Evolutionary conservation across 495 filamentous ascomycete genomes (phyloP).

Genomic region (Penicillium simplicissimum): DNA sequence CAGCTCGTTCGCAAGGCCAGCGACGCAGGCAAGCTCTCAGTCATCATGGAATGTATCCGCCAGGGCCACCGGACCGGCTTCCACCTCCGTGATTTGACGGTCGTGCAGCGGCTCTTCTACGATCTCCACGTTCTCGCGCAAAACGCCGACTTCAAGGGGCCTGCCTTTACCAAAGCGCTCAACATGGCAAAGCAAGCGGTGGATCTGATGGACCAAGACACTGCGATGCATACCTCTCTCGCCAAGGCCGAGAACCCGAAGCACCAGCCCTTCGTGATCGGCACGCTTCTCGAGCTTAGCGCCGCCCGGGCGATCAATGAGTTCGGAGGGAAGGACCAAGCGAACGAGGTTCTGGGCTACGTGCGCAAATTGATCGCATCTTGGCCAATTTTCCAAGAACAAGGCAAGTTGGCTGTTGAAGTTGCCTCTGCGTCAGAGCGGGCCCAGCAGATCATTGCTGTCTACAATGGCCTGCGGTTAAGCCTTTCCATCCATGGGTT

Average conservation of each 20-base stretch:
- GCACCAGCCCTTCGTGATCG: constrained; percentile 42
- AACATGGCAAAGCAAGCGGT: constrained; percentile 50
- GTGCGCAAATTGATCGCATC: constrained; percentile 36
- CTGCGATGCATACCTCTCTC: constrained; percentile 26
- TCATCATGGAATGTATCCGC: constrained; percentile 56
- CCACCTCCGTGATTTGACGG: constrained; percentile 39
- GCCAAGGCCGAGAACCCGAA: constrained; percentile 32
- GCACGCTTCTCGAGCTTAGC: constrained; percentile 46
- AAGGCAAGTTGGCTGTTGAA: constrained; percentile 18
- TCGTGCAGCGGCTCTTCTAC: constrained; percentile 51
- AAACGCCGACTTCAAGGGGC: constrained; percentile 41
- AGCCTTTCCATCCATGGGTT: constrained; percentile 15
- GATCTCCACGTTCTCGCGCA: constrained; percentile 51
- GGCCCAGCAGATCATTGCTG: constrained; percentile 33
- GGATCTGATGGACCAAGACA: constrained; percentile 52
- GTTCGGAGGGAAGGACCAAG: constrained; percentile 31
- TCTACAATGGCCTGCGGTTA: constrained; percentile 37
- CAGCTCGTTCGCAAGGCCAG: constrained; percentile 46
- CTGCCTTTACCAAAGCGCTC: constrained; percentile 36
- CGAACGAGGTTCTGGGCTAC: constrained; percentile 39
- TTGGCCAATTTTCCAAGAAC: constrained; percentile 23
- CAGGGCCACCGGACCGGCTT: constrained; percentile 51
- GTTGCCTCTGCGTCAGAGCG: constrained; percentile 17
- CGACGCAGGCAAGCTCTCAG: constrained; percentile 38
- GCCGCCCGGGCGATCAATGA: constrained; percentile 39